Base-by-base conservation (phyloP, 352 stramenopile species). In the Chrysophaeum taylorii region DNA sequence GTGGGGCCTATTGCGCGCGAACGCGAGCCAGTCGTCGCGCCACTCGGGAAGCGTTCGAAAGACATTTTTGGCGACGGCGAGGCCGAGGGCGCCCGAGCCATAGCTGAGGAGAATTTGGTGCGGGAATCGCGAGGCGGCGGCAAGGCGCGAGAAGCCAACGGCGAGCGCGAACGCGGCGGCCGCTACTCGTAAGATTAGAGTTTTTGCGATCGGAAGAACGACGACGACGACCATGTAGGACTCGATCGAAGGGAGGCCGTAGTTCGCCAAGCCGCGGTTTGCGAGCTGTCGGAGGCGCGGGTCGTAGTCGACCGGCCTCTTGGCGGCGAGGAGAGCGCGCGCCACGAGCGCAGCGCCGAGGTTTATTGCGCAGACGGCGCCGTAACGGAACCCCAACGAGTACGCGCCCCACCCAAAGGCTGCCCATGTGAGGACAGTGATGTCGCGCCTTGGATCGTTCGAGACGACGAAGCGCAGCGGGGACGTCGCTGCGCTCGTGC, bases 151-250 rank as follows among this genome's bases (percentile, higher is more conserved):
- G 7, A 63, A 9, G 7, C 27, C 52, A 31, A 63, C 33, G n/a
- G n/a, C n/a, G 52, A 63, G 25, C 48, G 48, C 48, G 25, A 60
- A 18, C 5, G 33, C 9, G 5, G 25, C 25, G 5, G 33, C 9
- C 18, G 48, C 48, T 9, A 4, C 25, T 25, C 27, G 15, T 12
- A 9, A 39, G 52, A 63, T 39, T 12, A 63, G 25, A 7, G 48
- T n/a, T 21, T 60, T 60, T 25, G 7, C 18, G 18, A 25, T 23
- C 9, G 50, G 16, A 7, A 63, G 52, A 25, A 63, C 36, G 52
- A 63, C 52, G 5, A 63, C 52, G 52, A 63, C 52, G 52, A 31
- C 52, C 52, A 63, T 63, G 52, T 63, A 31, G 27, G 52, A 41
- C 27, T 9, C 33, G 25, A 63, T 2, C 9, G 2, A 7, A 7